Percentiles rank a stretch among this genome's conserved stretches.
phyloP scores from a whole-genome alignment of 1,284 basidiomycete species.

The Ceratobasidium sp. region DNA sequence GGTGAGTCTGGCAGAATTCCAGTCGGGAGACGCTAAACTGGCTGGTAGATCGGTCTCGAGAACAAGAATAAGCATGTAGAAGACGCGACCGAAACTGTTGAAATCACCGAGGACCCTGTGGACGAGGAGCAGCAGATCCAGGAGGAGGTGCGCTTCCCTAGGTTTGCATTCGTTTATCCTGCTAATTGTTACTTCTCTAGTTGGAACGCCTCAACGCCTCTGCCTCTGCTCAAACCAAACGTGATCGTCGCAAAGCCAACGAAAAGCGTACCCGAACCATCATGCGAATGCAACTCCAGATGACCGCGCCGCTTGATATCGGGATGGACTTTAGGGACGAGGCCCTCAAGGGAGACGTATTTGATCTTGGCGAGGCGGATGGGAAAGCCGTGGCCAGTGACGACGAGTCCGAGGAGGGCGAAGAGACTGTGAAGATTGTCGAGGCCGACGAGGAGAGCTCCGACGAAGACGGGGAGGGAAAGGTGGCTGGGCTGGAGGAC shows the following conservation, averaged over 20 bases:
- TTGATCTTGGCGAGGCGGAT: slow-evolving; percentile 78
- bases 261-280: slow-evolving; percentile 88
- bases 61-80: slow-evolving; percentile 72
- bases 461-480: slow-evolving; percentile 75
- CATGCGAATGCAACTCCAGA: slow-evolving; percentile 95
- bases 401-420: slow-evolving; percentile 53
- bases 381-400: slow-evolving; percentile 58
- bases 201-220: slow-evolving; percentile 86
- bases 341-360: slow-evolving; percentile 76
- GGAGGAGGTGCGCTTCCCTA: slow-evolving; percentile 67
- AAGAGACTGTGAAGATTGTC: slow-evolving; percentile 50
- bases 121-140: slow-evolving; percentile 90
- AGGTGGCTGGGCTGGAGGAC: slow-evolving; percentile 72
- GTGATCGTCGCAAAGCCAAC: slow-evolving; percentile 86
- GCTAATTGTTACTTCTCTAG: slow-evolving; percentile 52
- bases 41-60: slow-evolving; percentile 75
- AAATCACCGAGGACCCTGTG: slow-evolving; percentile 74
- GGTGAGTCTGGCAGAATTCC: slow-evolving; percentile 51
- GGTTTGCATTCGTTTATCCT: slow-evolving; percentile 8
- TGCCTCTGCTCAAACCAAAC: slow-evolving; percentile 73
- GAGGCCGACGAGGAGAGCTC: slow-evolving; percentile 49
- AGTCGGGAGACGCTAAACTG: slow-evolving; percentile 19
- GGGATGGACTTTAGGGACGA: slow-evolving; percentile 86
- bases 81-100: slow-evolving; percentile 77
- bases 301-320: slow-evolving; percentile 96